These are phyloP conservation scores for Lachnum nothofagi DNA, from an alignment of 2,329 filamentous ascomycete species.

Conservation along the genomic window DNA sequence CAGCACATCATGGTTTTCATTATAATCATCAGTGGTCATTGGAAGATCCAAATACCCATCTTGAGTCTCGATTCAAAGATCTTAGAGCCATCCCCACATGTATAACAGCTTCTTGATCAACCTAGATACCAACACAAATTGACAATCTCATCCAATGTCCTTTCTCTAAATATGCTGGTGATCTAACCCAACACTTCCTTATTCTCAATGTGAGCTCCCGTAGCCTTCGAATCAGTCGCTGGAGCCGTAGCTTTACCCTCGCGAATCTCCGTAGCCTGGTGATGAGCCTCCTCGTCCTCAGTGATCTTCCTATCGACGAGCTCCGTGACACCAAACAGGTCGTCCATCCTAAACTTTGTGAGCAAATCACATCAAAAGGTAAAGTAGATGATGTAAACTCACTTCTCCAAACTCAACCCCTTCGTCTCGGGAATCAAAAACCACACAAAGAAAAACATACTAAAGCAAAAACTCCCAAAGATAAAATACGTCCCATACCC, in stretches of 20 bases:
- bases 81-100: too few relatives aligned
- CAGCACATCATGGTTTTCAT: too few relatives aligned
- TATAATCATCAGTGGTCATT: too few relatives aligned
- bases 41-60: too few relatives aligned
- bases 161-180: not conserved
- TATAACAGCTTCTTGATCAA: too few relatives aligned
- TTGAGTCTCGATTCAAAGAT: too few relatives aligned
- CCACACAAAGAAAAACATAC: conserved; percentile 43
- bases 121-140: too few relatives aligned
- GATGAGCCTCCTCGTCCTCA: conserved; percentile 19
- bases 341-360: conserved; percentile 52
- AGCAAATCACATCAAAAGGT: not conserved
- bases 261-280: conserved; percentile 9
- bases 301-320: conserved; percentile 32
- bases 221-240: not conserved
- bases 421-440: conserved; percentile 60
- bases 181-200: conserved; percentile 1
- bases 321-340: conserved; percentile 58
- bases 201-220: conserved; percentile 3
- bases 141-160: not conserved
- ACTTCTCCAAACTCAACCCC: conserved; percentile 54
- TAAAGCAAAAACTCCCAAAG: conserved; percentile 60
- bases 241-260: conserved; percentile 12
- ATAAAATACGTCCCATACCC: conserved; percentile 61
- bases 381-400: conserved; percentile 5